Evolutionary conservation across 345 rosid species (phyloP).

Genomic region (Sisymbrium irio): DNA sequence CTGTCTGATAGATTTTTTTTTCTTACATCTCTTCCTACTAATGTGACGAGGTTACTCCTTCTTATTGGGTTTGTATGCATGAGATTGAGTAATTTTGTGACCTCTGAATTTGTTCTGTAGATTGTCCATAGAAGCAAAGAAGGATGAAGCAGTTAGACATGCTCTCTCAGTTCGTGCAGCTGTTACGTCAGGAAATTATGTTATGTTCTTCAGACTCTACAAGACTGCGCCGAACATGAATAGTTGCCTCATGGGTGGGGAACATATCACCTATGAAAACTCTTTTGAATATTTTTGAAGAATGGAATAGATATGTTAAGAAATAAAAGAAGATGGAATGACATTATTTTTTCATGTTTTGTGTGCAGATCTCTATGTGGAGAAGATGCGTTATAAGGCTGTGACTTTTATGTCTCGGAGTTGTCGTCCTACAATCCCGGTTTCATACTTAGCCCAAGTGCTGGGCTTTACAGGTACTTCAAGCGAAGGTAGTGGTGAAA

Average conservation of each 20-base stretch:
- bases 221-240: constrained; percentile 88
- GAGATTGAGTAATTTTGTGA: not conserved
- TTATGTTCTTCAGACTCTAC: constrained; percentile 80
- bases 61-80: constrained; percentile 9
- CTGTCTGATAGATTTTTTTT: not conserved
- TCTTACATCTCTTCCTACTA: constrained; percentile 12
- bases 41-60: constrained; percentile 15
- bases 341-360: not conserved
- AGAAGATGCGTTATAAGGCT: constrained; percentile 93
- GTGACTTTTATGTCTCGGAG: constrained; percentile 81
- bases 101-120: constrained; percentile 39
- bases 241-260: constrained; percentile 89
- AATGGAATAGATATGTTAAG: not conserved
- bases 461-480: constrained; percentile 56
- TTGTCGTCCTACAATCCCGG: constrained; percentile 87
- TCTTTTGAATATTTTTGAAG: constrained; percentile 5
- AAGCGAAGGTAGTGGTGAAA: constrained; percentile 55
- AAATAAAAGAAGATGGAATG: not conserved
- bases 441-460: constrained; percentile 67
- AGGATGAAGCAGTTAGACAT: constrained; percentile 80
- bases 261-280: constrained; percentile 10
- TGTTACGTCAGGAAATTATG: constrained; percentile 88
- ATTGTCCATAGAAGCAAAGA: constrained; percentile 68
- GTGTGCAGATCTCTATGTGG: constrained; percentile 78
- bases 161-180: constrained; percentile 96